Evolutionary conservation across 176 grass and related monocot genomes (phyloP).

Genomic region (Bromus sterilis): DNA sequence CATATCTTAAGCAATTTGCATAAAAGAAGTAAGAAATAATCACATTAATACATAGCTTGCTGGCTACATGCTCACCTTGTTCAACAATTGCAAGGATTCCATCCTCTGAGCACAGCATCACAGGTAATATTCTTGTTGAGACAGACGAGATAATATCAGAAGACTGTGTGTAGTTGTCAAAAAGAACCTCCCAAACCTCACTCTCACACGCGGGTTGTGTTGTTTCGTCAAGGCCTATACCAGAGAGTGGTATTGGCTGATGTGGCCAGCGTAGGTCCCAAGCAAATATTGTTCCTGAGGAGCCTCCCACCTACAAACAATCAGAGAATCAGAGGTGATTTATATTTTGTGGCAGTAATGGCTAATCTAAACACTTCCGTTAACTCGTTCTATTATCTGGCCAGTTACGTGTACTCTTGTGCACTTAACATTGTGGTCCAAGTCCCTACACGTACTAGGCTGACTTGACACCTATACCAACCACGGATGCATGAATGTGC

Average conservation of each 20-base stretch:
- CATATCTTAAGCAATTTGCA: background rate
- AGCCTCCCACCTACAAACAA: slow-evolving; percentile 80
- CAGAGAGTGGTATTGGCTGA: slow-evolving; percentile 65
- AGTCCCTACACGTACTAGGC: background rate
- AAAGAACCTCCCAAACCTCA: slow-evolving; percentile 97
- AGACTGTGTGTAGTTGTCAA: slow-evolving; percentile 51
- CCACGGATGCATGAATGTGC: background rate
- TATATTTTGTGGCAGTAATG: background rate
- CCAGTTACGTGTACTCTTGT: background rate
- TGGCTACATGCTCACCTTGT: slow-evolving; percentile 50
- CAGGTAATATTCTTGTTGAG: slow-evolving; percentile 69
- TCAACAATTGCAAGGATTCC: slow-evolving; percentile 73
- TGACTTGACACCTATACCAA: background rate
- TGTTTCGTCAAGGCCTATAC: slow-evolving; percentile 36
- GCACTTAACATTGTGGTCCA: background rate
- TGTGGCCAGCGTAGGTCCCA: slow-evolving; percentile 77
- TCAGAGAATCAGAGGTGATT: background rate
- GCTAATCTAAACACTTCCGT: background rate
- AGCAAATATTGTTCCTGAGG: slow-evolving; percentile 71
- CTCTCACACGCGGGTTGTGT: slow-evolving; percentile 34
- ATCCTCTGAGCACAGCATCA: slow-evolving; percentile 97
- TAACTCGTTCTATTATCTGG: background rate
- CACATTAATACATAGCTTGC: background rate
- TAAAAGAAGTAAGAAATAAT: background rate
- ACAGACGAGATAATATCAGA: slow-evolving; percentile 47